These are phyloP conservation scores for Capillidium heterosporum DNA, from an alignment of 371 early-diverging fungal genomes.

Conservation along the genomic window DNA sequence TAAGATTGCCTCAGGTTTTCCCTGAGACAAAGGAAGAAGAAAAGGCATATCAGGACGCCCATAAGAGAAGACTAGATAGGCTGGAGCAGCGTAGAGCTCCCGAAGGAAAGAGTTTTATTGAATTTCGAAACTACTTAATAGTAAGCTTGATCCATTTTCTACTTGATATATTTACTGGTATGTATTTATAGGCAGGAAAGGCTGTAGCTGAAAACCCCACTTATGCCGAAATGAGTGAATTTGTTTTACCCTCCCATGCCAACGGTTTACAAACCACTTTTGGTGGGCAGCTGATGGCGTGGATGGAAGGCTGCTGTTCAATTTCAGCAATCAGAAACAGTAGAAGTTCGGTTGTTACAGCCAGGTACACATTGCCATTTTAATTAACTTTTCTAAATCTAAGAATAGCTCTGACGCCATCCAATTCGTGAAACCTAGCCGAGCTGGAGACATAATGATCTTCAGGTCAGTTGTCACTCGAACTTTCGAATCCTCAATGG, in stretches of 20 bases:
- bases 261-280: conserved; percentile 50
- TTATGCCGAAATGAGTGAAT: conserved; percentile 35
- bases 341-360: not conserved
- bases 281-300: conserved; percentile 59
- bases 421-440: conserved; percentile 26
- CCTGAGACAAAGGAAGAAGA: conserved; percentile 22
- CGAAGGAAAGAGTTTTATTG: not conserved
- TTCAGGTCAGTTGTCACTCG: conserved; percentile 28
- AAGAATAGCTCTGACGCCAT: conserved; percentile 24
- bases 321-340: conserved; percentile 41
- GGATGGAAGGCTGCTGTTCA: conserved; percentile 50
- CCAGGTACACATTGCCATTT: not conserved
- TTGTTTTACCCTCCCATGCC: conserved; percentile 59
- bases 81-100: conserved; percentile 12
- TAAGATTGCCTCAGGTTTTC: conserved; percentile 23
- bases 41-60: conserved; percentile 30
- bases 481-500: conserved; percentile 28
- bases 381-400: not conserved
- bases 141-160: not conserved
- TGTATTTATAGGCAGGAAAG: not conserved
- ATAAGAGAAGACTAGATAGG: conserved; percentile 20
- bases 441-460: conserved; percentile 32
- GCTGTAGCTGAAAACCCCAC: not conserved
- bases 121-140: not conserved
- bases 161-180: not conserved